Conservation (phyloP, 2,329 filamentous ascomycete species). For the Cladosporium austrohemisphaericum region DNA sequence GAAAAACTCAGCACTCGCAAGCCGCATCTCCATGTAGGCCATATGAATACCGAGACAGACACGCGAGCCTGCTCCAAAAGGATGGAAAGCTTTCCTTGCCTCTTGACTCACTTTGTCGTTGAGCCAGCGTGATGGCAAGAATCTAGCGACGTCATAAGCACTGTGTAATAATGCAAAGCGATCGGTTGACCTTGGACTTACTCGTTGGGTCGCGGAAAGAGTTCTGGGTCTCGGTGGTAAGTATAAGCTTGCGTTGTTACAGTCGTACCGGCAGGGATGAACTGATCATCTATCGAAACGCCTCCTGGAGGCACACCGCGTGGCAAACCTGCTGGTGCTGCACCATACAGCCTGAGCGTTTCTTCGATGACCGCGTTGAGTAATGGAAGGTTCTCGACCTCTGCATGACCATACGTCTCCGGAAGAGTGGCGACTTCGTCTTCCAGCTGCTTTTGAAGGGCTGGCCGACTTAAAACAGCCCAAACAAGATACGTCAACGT, state of each 20-base stretch:
- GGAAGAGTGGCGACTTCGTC: constrained; percentile 24
- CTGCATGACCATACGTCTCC: constrained; percentile 18
- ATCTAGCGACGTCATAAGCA: constrained; percentile 19
- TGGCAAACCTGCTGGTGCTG: constrained; percentile 20
- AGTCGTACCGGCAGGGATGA: constrained; percentile 21
- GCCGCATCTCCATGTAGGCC: constrained; percentile 30
- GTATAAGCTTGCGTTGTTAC: constrained; percentile 21
- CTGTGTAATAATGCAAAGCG: too few relatives aligned
- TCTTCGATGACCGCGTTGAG: constrained; percentile 22
- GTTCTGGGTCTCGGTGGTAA: constrained; percentile 23
- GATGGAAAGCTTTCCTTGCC: constrained; percentile 25
- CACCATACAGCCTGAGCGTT: constrained; percentile 22
- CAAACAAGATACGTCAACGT: constrained; percentile 32
- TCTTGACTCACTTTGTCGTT: constrained; percentile 20
- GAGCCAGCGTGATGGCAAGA: constrained; percentile 27
- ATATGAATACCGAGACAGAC: constrained; percentile 32
- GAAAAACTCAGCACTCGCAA: constrained; percentile 29
- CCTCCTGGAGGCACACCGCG: constrained; percentile 22
- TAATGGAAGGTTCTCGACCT: constrained; percentile 18
- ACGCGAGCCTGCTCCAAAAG: constrained; percentile 29
- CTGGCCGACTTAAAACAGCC: constrained; percentile 25
- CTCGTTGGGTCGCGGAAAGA: constrained; percentile 20
- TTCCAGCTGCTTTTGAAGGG: constrained; percentile 22
- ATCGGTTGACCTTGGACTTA: too few relatives aligned
- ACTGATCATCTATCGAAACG: constrained; percentile 16